Evolutionary conservation across 2,329 filamentous ascomycete genomes (phyloP).

Genomic region (Parastagonospora avenae): DNA sequence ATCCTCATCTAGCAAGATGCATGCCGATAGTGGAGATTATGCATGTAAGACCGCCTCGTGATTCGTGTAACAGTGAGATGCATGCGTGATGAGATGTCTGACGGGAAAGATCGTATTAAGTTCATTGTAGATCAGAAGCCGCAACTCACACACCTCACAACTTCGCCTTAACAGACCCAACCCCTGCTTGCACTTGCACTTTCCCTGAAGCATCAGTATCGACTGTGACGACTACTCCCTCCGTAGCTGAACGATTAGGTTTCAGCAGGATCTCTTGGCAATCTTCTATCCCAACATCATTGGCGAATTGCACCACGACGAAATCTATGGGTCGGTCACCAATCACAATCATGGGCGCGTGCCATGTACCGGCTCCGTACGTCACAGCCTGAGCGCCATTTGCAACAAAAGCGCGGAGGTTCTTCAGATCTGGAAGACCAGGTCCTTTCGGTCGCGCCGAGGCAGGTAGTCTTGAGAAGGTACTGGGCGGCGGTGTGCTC

Average conservation of each 20-base stretch:
- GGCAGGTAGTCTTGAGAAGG: constrained; percentile 34
- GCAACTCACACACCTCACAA: constrained; percentile 12
- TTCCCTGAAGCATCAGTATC: constrained; percentile 39
- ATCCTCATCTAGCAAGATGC: no score
- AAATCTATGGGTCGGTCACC: constrained; percentile 77
- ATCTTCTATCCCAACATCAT: constrained; percentile 81
- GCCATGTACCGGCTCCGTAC: constrained; percentile 91
- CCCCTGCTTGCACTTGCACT: constrained; percentile 43
- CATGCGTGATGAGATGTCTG: no score
- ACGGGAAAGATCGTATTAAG: not conserved
- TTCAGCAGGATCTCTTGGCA: constrained; percentile 75
- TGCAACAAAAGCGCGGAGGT: constrained; percentile 78
- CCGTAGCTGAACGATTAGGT: constrained; percentile 30
- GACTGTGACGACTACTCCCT: constrained; percentile 42
- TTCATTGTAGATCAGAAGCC: not conserved
- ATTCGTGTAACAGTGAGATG: no score
- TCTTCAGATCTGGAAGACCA: constrained; percentile 73
- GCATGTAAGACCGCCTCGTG: no score
- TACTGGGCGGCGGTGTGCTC: constrained; percentile 43
- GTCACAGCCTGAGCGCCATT: constrained; percentile 82
- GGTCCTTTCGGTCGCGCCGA: constrained; percentile 50
- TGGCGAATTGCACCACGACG: constrained; percentile 81
- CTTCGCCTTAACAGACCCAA: constrained; percentile 39
- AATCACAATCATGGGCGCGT: constrained; percentile 93
- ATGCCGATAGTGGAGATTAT: no score